Conservation (phyloP, 2,329 filamentous ascomycete species). For the Proliferodiscus dingleyae region DNA sequence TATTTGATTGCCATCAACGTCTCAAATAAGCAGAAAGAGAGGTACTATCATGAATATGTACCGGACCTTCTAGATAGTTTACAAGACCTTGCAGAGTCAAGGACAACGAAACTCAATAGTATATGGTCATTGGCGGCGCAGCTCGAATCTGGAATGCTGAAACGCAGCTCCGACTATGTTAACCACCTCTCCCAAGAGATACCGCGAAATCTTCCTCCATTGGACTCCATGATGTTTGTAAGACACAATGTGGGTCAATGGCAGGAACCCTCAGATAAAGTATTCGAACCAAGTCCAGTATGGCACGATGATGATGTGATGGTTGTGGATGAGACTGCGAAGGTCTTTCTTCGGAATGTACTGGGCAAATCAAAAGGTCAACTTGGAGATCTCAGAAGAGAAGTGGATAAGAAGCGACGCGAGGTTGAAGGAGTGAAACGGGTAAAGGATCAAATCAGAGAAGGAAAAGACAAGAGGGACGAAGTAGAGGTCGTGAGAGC, state of each 20-base stretch:
- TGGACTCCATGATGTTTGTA: slow-evolving; percentile 98
- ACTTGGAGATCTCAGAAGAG: slow-evolving; percentile 71
- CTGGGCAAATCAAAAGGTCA: slow-evolving; percentile 85
- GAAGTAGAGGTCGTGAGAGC: slow-evolving; percentile 79
- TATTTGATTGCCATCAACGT: slow-evolving; percentile 95
- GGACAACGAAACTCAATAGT: slow-evolving; percentile 75
- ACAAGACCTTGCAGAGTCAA: slow-evolving; percentile 89
- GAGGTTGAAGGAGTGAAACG: slow-evolving; percentile 78
- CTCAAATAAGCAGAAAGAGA: slow-evolving; percentile 95
- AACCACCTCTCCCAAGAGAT: slow-evolving; percentile 75
- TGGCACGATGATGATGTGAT: slow-evolving; percentile 93
- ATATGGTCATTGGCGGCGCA: slow-evolving; percentile 78
- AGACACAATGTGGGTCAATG: slow-evolving; percentile 81
- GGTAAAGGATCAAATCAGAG: slow-evolving; percentile 68
- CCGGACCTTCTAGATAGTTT: slow-evolving; percentile 90
- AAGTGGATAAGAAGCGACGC: slow-evolving; percentile 78
- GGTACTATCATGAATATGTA: slow-evolving; percentile 95
- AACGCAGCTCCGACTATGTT: slow-evolving; percentile 67
- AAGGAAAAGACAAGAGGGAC: slow-evolving; percentile 82
- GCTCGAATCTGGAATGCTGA: slow-evolving; percentile 75
- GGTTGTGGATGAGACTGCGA: slow-evolving; percentile 79
- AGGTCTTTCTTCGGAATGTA: slow-evolving; percentile 86
- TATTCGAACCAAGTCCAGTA: slow-evolving; percentile 89
- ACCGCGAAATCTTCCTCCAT: slow-evolving; percentile 75
- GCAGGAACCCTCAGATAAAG: slow-evolving; percentile 78